Evolutionary conservation across 441 rosid genomes (phyloP).

Genomic region (Raphanus hybrid): DNA sequence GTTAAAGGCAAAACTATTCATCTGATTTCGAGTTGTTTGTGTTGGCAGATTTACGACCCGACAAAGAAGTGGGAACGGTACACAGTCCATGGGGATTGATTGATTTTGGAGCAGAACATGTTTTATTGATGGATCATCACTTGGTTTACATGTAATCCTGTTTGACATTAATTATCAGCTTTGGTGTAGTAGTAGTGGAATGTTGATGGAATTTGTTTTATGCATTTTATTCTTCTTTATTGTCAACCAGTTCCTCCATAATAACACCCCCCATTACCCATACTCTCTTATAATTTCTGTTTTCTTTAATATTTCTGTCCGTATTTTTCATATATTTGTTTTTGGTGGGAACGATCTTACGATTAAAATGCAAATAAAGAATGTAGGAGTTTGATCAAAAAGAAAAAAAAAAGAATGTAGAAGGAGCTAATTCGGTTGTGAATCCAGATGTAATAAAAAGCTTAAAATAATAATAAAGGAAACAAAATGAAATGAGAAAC

Average conservation of each 20-base stretch:
- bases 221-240: not conserved
- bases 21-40: not conserved
- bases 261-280: not conserved
- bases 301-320: not conserved
- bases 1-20: not conserved
- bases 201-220: slow-evolving; percentile 3
- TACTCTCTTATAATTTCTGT: not conserved
- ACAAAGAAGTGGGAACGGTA: slow-evolving; percentile 94
- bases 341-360: slow-evolving; percentile 2
- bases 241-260: not conserved
- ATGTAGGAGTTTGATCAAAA: not conserved
- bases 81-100: slow-evolving; percentile 93
- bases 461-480: not conserved
- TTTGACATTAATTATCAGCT: slow-evolving; percentile 21
- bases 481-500: not conserved
- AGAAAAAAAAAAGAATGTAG: not conserved
- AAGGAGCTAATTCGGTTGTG: not conserved
- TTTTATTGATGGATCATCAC: slow-evolving; percentile 14
- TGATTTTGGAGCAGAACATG: not conserved
- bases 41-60: slow-evolving; percentile 79
- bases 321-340: not conserved
- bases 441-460: not conserved
- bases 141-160: slow-evolving; percentile 6
- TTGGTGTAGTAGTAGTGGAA: slow-evolving; percentile 21
- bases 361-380: not conserved